phyloP scores from a whole-genome alignment of 1,284 basidiomycete species.

The Phaffia rhodozyma region DNA sequence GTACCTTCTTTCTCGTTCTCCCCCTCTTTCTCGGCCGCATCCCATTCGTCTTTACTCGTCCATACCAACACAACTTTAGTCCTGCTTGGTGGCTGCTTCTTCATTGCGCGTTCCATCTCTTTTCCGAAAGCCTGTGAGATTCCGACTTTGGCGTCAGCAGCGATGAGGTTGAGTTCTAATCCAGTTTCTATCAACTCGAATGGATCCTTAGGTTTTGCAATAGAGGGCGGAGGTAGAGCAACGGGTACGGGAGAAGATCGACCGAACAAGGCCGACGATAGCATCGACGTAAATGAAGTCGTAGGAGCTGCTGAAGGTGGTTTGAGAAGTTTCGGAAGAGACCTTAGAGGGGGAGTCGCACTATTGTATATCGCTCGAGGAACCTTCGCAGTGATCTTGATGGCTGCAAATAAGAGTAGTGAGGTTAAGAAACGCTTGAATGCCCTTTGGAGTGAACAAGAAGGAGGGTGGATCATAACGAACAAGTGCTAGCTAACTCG shows the following conservation, averaged over 20 bases:
- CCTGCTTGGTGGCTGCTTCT: slow-evolving; percentile 76
- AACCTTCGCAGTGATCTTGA: slow-evolving; percentile 70
- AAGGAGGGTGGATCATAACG: slow-evolving; percentile 21
- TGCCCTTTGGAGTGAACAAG: not conserved
- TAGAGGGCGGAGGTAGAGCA: slow-evolving; percentile 35
- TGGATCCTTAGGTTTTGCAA: slow-evolving; percentile 40
- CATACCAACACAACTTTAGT: slow-evolving; percentile 79
- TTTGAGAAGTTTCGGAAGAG: slow-evolving; percentile 24
- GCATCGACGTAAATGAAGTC: slow-evolving; percentile 65
- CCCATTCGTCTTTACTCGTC: slow-evolving; percentile 79
- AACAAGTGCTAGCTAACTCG: slow-evolving; percentile 53
- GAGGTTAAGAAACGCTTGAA: not conserved
- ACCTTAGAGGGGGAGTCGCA: slow-evolving; percentile 23
- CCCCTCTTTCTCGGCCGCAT: slow-evolving; percentile 57
- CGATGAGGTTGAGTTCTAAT: slow-evolving; percentile 69
- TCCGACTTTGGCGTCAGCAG: slow-evolving; percentile 63
- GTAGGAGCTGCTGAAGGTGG: slow-evolving; percentile 33
- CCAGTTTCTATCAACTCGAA: slow-evolving; percentile 47
- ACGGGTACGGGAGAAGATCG: slow-evolving; percentile 34
- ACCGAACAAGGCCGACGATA: slow-evolving; percentile 47
- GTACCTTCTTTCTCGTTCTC: slow-evolving; percentile 46
- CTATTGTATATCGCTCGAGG: slow-evolving; percentile 59
- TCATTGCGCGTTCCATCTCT: slow-evolving; percentile 83
- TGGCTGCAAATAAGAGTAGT: slow-evolving; percentile 37
- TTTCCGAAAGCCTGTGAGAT: slow-evolving; percentile 58